Base-by-base conservation (phyloP, 441 rosid genomes). In the Pelargonium citronellum region DNA sequence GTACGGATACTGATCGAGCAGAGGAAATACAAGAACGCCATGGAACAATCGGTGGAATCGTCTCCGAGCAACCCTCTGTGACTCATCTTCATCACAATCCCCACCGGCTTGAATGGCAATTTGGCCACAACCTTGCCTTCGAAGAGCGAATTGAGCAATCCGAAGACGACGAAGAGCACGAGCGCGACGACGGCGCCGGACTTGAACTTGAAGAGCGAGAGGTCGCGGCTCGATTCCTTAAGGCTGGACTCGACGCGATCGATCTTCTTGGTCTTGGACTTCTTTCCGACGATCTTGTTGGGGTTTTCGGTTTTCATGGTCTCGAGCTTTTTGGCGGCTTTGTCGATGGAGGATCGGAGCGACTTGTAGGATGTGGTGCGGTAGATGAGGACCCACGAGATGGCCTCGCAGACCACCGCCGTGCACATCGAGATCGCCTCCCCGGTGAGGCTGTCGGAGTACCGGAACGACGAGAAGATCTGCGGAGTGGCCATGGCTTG, bases 361-460 rank as follows among this genome's bases (percentile, higher is more conserved):
- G 91, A 79, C 81, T 84, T 89, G 89, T 92, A 92, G 30, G 98
- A 89, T 81, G 73, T 80, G 62, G 96, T 89, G 13, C 96, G 91
- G 87, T 91, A 93, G 77, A 93, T 89, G 55, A 93, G 77, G 82
- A 93, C 71, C 97, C 96, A 93, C 0, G 98, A 91, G 78, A 91
- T 94, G 49, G 91, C 88, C 65, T 94, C 95, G 80, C 97, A 94
- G 74, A 94, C 75, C 0, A 89, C 72, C n/a, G 97, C 98, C 0
- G 96, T 94, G 82, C 92, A 88, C 74, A 94, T 71, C 34, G 97
- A 91, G 85, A 94, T 94, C 11, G 80, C 96, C 27, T 90, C 89
- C 58, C 91, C 91, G 49, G 87, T 88, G 13, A 94, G 77, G 70
- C 96, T 82, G 82, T 91, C 98, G 73, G 88, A 79, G 85, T 88